Conservation (phyloP, 2,329 filamentous ascomycete species). For the Ophiostoma sp. region DNA sequence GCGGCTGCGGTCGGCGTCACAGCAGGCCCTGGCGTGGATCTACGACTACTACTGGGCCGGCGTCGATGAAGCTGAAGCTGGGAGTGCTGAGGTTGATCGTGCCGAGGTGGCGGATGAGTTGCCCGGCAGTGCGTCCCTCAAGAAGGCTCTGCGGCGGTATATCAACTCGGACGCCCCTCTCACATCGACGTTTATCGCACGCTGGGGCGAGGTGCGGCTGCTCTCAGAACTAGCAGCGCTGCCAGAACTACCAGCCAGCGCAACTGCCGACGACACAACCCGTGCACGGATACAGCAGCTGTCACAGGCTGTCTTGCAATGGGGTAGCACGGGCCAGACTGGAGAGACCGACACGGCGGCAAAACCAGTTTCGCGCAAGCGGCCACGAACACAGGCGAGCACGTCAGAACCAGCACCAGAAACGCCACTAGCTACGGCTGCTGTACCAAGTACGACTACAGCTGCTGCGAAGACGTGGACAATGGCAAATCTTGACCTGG, state of each 20-base stretch:
- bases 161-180: not conserved
- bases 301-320: conserved; percentile 30
- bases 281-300: not conserved
- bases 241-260: not conserved
- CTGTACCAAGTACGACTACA: not conserved
- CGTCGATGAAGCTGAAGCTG: conserved; percentile 30
- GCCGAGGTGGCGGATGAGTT: no score
- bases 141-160: not conserved
- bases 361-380: not conserved
- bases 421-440: not conserved
- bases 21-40: conserved; percentile 72
- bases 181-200: conserved; percentile 6
- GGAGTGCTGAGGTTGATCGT: not conserved
- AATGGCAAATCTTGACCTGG: conserved; percentile 18
- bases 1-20: conserved; percentile 63
- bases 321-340: conserved; percentile 19
- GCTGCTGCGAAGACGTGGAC: conserved; percentile 15
- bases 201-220: conserved; percentile 24
- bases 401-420: not conserved
- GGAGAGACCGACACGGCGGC: not conserved
- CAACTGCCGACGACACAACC: not conserved
- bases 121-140: not conserved
- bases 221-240: conserved; percentile 19
- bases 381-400: not conserved
- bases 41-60: conserved; percentile 82